phyloP scores from a whole-genome alignment of 768 basidiomycete species.

The Leccinum incarnatum region DNA sequence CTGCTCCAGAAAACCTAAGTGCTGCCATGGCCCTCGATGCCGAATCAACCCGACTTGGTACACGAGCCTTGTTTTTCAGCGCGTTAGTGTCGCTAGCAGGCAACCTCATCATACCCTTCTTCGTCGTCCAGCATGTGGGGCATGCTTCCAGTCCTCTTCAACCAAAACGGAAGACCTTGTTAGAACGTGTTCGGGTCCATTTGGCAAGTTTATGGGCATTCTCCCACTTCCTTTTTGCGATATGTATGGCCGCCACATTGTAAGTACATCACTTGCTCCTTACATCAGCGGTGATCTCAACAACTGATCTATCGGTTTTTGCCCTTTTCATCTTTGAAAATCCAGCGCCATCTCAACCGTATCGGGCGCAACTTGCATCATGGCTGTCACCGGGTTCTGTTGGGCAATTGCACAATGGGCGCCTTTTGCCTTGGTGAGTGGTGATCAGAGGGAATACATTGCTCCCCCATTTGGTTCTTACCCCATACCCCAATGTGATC shows the following conservation, averaged over 20 bases:
- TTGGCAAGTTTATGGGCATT: constrained; percentile 75
- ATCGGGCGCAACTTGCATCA: constrained; percentile 66
- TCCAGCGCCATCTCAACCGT: constrained; percentile 71
- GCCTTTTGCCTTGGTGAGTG: constrained; percentile 79
- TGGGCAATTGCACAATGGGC: constrained; percentile 95
- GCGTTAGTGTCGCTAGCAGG: constrained; percentile 64
- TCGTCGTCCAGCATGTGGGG: constrained; percentile 38
- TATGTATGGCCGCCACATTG: constrained; percentile 82
- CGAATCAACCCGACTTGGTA: constrained; percentile 80
- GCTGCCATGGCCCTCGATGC: constrained; percentile 44
- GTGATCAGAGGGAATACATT: not conserved
- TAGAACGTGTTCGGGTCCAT: constrained; percentile 52
- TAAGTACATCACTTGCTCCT: constrained; percentile 41
- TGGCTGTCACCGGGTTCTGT: constrained; percentile 82
- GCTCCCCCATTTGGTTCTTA: constrained; percentile 5
- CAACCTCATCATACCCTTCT: constrained; percentile 69
- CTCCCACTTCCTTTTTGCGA: constrained; percentile 70
- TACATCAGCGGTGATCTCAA: constrained; percentile 15
- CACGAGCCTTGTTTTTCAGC: constrained; percentile 78
- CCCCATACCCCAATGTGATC: constrained; percentile 17
- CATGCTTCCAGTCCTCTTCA: constrained; percentile 16
- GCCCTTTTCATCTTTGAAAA: constrained; percentile 9
- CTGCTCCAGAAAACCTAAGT: constrained; percentile 28
- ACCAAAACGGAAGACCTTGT: constrained; percentile 25
- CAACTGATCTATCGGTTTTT: constrained; percentile 10